These are phyloP conservation scores for Russula virescens DNA, from an alignment of 768 basidiomycete species.

Conservation along the genomic window DNA sequence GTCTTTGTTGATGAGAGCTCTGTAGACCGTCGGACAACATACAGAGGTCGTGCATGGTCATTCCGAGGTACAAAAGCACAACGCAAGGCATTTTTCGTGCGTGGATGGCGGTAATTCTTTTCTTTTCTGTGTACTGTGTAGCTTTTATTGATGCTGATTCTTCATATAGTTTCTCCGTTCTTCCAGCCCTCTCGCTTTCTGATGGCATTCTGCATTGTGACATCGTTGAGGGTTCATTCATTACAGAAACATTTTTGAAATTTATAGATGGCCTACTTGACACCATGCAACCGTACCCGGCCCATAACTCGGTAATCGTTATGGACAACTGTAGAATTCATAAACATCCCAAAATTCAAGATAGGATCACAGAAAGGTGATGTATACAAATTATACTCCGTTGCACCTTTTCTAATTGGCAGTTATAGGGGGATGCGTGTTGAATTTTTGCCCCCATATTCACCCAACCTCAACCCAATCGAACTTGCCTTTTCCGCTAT, in stretches of 20 bases:
- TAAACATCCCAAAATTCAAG: background rate
- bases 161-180: background rate
- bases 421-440: background rate
- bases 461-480: background rate
- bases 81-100: background rate
- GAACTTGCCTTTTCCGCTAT: background rate
- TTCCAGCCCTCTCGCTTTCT: background rate
- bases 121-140: background rate
- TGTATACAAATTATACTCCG: background rate
- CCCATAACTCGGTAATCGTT: background rate
- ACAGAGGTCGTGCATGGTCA: background rate
- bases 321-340: background rate
- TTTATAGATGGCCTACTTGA: background rate
- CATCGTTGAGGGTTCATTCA: background rate
- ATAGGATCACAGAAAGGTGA: background rate
- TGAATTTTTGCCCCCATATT: background rate
- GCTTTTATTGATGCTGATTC: background rate
- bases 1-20: background rate
- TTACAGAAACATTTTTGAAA: background rate
- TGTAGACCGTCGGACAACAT: background rate
- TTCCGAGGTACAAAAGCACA: background rate
- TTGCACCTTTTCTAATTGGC: background rate
- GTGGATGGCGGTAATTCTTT: background rate
- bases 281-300: background rate
- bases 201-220: background rate